Conservation (phyloP, 306 rosid genomes). For the Gynostemma pentaphyllum region DNA sequence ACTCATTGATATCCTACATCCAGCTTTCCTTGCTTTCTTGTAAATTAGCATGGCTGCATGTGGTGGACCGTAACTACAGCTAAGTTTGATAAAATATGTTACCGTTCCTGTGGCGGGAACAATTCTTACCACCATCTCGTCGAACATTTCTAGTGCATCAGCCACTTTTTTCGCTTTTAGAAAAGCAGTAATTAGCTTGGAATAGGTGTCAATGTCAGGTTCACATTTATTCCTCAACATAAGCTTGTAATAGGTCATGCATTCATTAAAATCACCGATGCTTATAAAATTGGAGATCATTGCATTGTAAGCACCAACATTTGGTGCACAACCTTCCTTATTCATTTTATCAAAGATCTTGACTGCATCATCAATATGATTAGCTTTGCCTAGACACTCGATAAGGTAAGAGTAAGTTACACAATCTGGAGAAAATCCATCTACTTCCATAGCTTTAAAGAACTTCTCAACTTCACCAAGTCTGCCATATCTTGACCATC, state of each 20-base stretch:
- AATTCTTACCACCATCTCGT: slow-evolving; percentile 57
- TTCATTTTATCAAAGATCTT: slow-evolving; percentile 42
- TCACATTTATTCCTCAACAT: slow-evolving; percentile 44
- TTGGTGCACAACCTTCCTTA: slow-evolving; percentile 30
- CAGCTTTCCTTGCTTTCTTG: slow-evolving; percentile 53
- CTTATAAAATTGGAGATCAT: slow-evolving; percentile 57
- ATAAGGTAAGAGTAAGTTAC: slow-evolving; percentile 32
- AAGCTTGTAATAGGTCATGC: slow-evolving; percentile 38
- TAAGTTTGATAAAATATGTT: slow-evolving; percentile 44
- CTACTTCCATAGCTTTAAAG: slow-evolving; percentile 44
- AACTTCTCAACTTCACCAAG: slow-evolving; percentile 45
- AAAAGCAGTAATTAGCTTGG: slow-evolving; percentile 40
- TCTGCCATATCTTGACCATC: slow-evolving; percentile 64
- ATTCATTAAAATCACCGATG: slow-evolving; percentile 35
- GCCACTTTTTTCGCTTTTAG: slow-evolving; percentile 62
- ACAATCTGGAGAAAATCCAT: slow-evolving; percentile 48
- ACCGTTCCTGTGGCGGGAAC: slow-evolving; percentile 51
- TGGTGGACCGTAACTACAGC: slow-evolving; percentile 90
- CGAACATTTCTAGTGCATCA: slow-evolving; percentile 68
- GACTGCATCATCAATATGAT: slow-evolving; percentile 43
- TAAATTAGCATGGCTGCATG: slow-evolving; percentile 70
- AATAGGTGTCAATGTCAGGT: slow-evolving; percentile 48
- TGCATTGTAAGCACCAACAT: slow-evolving; percentile 43
- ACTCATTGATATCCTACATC: slow-evolving; percentile 45
- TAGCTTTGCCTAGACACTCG: slow-evolving; percentile 74